Base-by-base conservation (phyloP, 805 yeast species). In the Candida golubevii region DNA sequence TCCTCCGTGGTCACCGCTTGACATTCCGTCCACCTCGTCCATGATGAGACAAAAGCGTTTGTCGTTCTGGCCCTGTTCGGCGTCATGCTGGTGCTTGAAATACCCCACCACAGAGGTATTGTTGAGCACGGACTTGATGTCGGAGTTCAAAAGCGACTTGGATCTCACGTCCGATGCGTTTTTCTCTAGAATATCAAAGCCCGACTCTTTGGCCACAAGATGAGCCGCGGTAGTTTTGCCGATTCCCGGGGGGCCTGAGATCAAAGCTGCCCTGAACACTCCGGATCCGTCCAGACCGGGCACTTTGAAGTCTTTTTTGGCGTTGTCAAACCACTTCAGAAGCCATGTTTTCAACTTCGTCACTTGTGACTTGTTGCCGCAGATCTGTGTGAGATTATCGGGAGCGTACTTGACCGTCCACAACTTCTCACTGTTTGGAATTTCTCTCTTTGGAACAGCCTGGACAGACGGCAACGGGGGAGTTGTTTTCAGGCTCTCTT, bases 11-110 rank as follows among this genome's bases (percentile, higher is more conserved):
- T 93, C 99, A 51, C 99, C 99, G 59, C 95, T 89, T 34, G 96
- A 88, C 98, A 93, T 93, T 55, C 99, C 99, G 63, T 93, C 99
- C 28, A 93, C 98, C 69, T 93, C 99, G 67, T 93, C 99, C 98
- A 93, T 89, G 50, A 93, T 85, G 38, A 93, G 73, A 44, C 89
- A 88, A 55, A 91, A 82, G 48, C 78, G 82, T 41, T 77, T 74
- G 38, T 76, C 71, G 52, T 79, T 76, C 2, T 33, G 55, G 23
- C 56, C 55, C 29, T 51, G 44, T 42, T 49, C 49, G 8, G 54
- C 56, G 18, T 63, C 66, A 28, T 62, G 58, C 15, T 63, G 56
- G 43, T 75, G 69, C 51, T 64, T 65, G 66, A 88, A 83, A 59
- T 70, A 88, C 0, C 97, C 96, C 42, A 80, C 79, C 12, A 93